phyloP scores from a whole-genome alignment of 768 basidiomycete genomes.

The Collybiopsis luxurians region DNA sequence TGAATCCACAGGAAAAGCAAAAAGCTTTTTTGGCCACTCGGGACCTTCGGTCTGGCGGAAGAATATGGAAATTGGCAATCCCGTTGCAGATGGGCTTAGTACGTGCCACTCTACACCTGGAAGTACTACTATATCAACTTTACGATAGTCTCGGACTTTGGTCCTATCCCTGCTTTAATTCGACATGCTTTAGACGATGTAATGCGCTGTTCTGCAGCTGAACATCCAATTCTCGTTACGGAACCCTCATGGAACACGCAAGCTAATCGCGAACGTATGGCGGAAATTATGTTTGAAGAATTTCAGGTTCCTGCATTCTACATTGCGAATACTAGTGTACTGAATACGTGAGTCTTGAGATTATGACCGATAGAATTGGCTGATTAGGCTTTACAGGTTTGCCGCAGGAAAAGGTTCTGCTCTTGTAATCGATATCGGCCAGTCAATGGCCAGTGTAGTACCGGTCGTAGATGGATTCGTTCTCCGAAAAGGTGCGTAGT shows the following conservation, averaged over 20 bases:
- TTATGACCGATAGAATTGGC: slow-evolving; percentile 6
- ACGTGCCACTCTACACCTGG: slow-evolving; percentile 22
- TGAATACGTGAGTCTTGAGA: slow-evolving; percentile 72
- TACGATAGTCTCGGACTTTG: slow-evolving; percentile 68
- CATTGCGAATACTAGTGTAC: slow-evolving; percentile 90
- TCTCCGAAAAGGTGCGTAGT: slow-evolving; percentile 75
- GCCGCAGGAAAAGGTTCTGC: slow-evolving; percentile 98
- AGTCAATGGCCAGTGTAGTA: slow-evolving; percentile 84
- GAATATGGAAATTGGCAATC: slow-evolving; percentile 85
- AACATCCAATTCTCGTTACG: slow-evolving; percentile 91
- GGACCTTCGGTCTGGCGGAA: slow-evolving; percentile 88
- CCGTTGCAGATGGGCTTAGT: slow-evolving; percentile 85
- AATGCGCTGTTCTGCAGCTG: slow-evolving; percentile 72
- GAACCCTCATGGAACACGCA: slow-evolving; percentile 97
- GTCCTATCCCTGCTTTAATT: slow-evolving; percentile 66
- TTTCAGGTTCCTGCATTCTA: slow-evolving; percentile 95
- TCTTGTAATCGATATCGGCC: slow-evolving; percentile 91
- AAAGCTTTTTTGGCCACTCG: slow-evolving; percentile 81
- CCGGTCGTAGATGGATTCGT: slow-evolving; percentile 98
- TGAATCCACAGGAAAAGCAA: slow-evolving; percentile 42
- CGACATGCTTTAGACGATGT: slow-evolving; percentile 73
- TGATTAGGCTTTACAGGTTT: slow-evolving; percentile 52
- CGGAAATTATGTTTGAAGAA: slow-evolving; percentile 97
- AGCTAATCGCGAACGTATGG: slow-evolving; percentile 91
- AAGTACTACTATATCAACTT: not conserved